Percentiles rank a stretch among this genome's conserved stretches.
These are phyloP conservation scores for Scheffersomyces illinoinensis DNA, from an alignment of 1,139 yeast genomes.

Conservation along the genomic window DNA sequence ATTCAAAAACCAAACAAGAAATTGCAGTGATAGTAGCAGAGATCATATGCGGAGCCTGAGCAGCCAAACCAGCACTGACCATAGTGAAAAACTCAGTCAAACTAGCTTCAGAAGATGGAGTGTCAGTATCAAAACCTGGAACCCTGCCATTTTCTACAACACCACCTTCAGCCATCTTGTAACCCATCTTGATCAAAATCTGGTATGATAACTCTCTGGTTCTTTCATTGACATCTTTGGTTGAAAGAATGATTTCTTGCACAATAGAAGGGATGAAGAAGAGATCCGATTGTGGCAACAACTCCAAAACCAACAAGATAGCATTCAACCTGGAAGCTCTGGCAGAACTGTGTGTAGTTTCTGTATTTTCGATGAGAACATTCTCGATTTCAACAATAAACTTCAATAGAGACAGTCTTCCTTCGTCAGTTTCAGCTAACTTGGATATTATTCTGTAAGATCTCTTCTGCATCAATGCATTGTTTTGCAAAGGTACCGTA, in stretches of 20 bases:
- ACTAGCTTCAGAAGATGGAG: slow-evolving; percentile 65
- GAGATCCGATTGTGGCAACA: slow-evolving; percentile 63
- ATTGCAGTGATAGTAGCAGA: slow-evolving; percentile 93
- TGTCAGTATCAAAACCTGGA: slow-evolving; percentile 64
- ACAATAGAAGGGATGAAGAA: slow-evolving; percentile 78
- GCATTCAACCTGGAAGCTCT: slow-evolving; percentile 80
- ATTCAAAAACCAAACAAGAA: slow-evolving; percentile 84
- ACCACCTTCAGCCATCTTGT: slow-evolving; percentile 74
- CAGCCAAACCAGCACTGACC: slow-evolving; percentile 96
- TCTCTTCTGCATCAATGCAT: slow-evolving; percentile 82
- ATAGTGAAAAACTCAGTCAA: slow-evolving; percentile 85
- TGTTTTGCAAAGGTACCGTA: slow-evolving; percentile 54
- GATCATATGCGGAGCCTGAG: slow-evolving; percentile 91
- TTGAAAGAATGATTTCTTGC: slow-evolving; percentile 85
- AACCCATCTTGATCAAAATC: slow-evolving; percentile 78
- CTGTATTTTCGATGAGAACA: slow-evolving; percentile 59
- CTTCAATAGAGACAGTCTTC: slow-evolving; percentile 50
- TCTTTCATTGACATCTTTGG: slow-evolving; percentile 93
- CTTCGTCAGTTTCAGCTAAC: slow-evolving; percentile 68
- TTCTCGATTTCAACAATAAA: slow-evolving; percentile 61
- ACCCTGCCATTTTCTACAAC: slow-evolving; percentile 62
- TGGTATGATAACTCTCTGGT: slow-evolving; percentile 82
- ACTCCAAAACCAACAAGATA: slow-evolving; percentile 56
- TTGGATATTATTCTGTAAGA: slow-evolving; percentile 79
- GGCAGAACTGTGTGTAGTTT: slow-evolving; percentile 68